These are phyloP conservation scores for Zymoseptoria pseudotritici DNA, from an alignment of 2,329 filamentous ascomycete species.

Conservation along the genomic window DNA sequence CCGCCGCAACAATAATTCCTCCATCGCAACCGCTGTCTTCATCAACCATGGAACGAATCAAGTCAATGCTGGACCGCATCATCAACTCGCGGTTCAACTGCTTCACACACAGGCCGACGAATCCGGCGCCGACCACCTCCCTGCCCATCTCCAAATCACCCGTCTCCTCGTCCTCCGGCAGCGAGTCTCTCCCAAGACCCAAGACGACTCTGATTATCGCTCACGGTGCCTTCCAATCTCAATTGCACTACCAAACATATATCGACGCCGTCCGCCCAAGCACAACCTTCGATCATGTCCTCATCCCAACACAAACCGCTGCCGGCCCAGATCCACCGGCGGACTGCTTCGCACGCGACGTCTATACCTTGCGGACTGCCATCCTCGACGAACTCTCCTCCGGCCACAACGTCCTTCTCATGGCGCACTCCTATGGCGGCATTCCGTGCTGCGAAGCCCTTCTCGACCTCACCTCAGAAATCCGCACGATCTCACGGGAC, in stretches of 20 bases:
- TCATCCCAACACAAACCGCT: constrained; percentile 10
- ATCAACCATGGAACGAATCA: background rate
- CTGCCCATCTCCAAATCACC: background rate
- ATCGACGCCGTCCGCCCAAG: constrained; percentile 3
- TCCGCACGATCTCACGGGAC: background rate
- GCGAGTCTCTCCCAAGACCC: background rate
- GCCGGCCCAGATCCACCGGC: constrained; percentile 5
- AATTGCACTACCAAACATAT: constrained; percentile 12
- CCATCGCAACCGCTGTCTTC: background rate
- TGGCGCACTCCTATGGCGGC: constrained; percentile 15
- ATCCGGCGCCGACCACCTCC: background rate
- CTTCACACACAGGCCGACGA: background rate
- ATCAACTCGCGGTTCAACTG: background rate
- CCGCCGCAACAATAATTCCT: background rate
- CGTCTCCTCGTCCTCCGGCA: background rate
- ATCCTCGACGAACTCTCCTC: constrained; percentile 5
- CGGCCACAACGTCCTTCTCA: constrained; percentile 11
- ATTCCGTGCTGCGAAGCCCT: constrained; percentile 17
- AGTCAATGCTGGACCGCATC: background rate
- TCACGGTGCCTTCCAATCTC: constrained; percentile 16
- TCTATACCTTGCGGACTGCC: constrained; percentile 6
- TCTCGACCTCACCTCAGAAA: constrained; percentile 3
- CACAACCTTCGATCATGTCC: constrained; percentile 4
- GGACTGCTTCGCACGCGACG: constrained; percentile 9
- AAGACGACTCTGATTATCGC: constrained; percentile 9